Evolutionary conservation across 805 yeast genomes (phyloP).

Genomic region (Kuraishia borneana): DNA sequence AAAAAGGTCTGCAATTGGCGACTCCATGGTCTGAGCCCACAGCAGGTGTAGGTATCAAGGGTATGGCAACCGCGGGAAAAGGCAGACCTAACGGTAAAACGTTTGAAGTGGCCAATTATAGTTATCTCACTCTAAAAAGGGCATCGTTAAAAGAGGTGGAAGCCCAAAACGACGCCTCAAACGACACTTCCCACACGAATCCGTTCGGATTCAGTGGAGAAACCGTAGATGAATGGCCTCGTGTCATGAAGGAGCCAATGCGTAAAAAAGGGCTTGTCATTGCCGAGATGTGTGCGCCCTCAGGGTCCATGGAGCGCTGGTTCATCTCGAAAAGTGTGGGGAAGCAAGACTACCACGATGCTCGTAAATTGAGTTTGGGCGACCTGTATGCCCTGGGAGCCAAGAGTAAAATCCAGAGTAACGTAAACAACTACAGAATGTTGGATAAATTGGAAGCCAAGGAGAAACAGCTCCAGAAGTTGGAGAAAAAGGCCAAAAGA

Average conservation of each 20-base stretch:
- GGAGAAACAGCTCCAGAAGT: constrained; percentile 13
- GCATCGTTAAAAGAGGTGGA: constrained; percentile 30
- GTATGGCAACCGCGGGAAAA: constrained; percentile 43
- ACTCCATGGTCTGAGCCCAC: constrained; percentile 56
- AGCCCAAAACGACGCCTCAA: constrained; percentile 19
- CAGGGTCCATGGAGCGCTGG: constrained; percentile 82
- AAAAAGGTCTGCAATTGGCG: constrained; percentile 68
- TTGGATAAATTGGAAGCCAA: constrained; percentile 22
- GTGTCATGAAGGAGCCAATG: constrained; percentile 60
- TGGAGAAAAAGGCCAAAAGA: constrained; percentile 13
- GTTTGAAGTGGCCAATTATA: constrained; percentile 58
- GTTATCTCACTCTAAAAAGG: constrained; percentile 66
- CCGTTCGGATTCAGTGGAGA: constrained; percentile 15
- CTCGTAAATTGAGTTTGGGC: constrained; percentile 73
- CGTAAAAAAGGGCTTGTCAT: constrained; percentile 77
- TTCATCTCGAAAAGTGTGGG: constrained; percentile 71
- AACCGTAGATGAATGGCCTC: constrained; percentile 44
- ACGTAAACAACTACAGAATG: constrained; percentile 19
- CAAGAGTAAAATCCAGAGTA: constrained; percentile 33
- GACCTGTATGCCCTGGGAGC: constrained; percentile 79
- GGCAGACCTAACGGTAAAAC: constrained; percentile 71
- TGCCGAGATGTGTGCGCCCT: constrained; percentile 67
- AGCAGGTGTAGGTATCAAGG: constrained; percentile 43
- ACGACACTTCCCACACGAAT: neutral
- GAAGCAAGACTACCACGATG: constrained; percentile 75